phyloP scores from a whole-genome alignment of 2,329 filamentous ascomycete genomes.

The Daldinia sp. region DNA sequence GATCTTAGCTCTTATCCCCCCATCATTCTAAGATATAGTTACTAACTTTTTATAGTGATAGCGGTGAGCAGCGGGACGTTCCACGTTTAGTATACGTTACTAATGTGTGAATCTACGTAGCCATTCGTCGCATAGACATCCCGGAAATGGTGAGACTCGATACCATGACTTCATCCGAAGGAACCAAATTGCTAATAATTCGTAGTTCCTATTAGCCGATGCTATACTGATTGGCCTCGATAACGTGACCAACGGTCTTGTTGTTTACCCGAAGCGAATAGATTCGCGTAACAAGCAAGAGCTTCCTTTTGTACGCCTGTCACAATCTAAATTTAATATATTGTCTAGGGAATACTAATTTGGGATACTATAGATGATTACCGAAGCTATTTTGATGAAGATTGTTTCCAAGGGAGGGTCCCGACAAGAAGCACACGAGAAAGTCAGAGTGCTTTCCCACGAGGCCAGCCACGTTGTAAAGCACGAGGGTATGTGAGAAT shows the following conservation, averaged over 20 bases:
- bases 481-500: conserved; percentile 51
- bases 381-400: conserved; percentile 51
- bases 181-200: conserved; percentile 5
- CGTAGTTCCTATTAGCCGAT: conserved; percentile 72
- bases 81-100: not conserved
- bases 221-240: conserved; percentile 75
- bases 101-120: conserved; percentile 20
- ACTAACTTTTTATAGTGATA: conserved; percentile 60
- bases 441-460: conserved; percentile 85
- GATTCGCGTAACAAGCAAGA: conserved; percentile 65
- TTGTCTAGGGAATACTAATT: conserved; percentile 1
- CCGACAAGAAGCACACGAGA: conserved; percentile 74
- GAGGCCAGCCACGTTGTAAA: conserved; percentile 74
- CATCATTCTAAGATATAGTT: not conserved
- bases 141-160: conserved; percentile 63
- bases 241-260: conserved; percentile 75
- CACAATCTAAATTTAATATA: not conserved
- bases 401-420: conserved; percentile 47
- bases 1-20: not conserved
- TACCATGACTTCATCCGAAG: not conserved
- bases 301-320: conserved; percentile 65
- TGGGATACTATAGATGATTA: conserved; percentile 75
- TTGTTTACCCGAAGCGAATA: conserved; percentile 84
- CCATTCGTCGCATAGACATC: conserved; percentile 64
- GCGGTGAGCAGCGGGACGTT: conserved; percentile 65